A percentile compares a stretch with the other conserved stretches of the same genome.
phyloP scores from a whole-genome alignment of 2,329 filamentous ascomycete species.

The Colletotrichum eleusines region DNA sequence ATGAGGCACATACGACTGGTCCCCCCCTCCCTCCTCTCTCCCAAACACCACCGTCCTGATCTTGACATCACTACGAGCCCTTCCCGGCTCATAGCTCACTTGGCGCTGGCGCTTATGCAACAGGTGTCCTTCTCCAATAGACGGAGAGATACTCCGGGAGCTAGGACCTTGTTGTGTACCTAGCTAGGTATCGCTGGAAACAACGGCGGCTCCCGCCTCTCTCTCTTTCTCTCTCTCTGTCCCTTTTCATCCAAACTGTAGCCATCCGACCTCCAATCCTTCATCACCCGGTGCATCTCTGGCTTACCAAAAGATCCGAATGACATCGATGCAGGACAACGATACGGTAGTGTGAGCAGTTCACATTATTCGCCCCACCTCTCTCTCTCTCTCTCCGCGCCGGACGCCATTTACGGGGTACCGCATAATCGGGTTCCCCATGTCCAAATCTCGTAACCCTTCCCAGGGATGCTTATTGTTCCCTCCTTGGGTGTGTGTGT shows the following conservation, averaged over 20 bases:
- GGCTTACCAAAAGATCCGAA: conserved; percentile 30
- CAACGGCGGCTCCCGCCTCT: neutral
- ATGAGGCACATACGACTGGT: conserved; percentile 24
- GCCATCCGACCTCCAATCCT: conserved; percentile 16
- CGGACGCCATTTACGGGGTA: conserved; percentile 4
- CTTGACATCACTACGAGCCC: conserved; percentile 37
- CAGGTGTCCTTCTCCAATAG: conserved; percentile 17
- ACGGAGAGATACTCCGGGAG: conserved; percentile 36
- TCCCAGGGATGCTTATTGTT: conserved; percentile 38
- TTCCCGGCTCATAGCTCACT: conserved; percentile 19
- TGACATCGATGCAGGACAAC: conserved; percentile 24
- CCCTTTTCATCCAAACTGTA: neutral
- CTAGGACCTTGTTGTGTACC: conserved; percentile 22
- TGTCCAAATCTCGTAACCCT: conserved; percentile 33
- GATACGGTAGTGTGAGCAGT: neutral
- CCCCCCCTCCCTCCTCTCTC: neutral
- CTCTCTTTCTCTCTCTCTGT: neutral
- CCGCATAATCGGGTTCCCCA: conserved; percentile 16
- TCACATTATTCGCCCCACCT: neutral
- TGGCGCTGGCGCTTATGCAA: conserved; percentile 33
- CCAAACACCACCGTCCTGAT: conserved; percentile 36
- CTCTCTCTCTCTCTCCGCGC: neutral
- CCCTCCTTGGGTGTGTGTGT: conserved; percentile 1
- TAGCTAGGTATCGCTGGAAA: conserved; percentile 19
- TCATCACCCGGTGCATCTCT: conserved; percentile 33